These are phyloP conservation scores for Tricholoma bakamatsutake DNA, from an alignment of 768 basidiomycete genomes.

Conservation along the genomic window DNA sequence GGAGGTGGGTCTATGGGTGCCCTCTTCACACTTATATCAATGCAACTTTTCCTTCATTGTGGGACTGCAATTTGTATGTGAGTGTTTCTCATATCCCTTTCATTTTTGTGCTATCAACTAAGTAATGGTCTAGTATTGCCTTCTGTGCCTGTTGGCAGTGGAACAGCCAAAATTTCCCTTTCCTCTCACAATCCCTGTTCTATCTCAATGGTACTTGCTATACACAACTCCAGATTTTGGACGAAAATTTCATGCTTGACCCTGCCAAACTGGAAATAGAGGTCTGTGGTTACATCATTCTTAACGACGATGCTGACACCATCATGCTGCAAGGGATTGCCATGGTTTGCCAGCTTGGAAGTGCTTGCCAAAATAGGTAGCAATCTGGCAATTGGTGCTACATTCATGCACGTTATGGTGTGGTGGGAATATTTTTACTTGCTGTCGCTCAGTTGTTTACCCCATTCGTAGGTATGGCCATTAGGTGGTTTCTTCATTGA, in stretches of 20 bases:
- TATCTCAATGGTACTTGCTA: conserved; percentile 42
- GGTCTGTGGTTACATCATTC: conserved; percentile 25
- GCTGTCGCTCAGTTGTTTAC: not conserved
- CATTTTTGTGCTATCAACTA: no score
- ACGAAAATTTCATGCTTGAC: conserved; percentile 45
- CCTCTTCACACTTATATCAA: conserved; percentile 46
- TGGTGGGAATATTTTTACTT: conserved; percentile 25
- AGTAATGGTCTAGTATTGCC: not conserved
- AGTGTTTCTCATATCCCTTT: conserved; percentile 8
- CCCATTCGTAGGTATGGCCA: conserved; percentile 36
- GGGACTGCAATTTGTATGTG: conserved; percentile 50
- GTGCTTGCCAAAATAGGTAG: conserved; percentile 34
- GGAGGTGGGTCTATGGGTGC: conserved; percentile 40
- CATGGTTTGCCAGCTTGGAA: conserved; percentile 42
- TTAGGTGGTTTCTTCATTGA: conserved; percentile 59
- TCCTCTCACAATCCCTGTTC: conserved; percentile 29
- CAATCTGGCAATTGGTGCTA: conserved; percentile 38
- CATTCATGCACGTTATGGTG: conserved; percentile 43
- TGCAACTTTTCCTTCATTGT: conserved; percentile 44
- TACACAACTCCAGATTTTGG: conserved; percentile 47
- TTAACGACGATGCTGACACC: conserved; percentile 6
- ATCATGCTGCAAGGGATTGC: conserved; percentile 28
- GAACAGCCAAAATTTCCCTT: conserved; percentile 6
- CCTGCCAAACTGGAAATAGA: conserved; percentile 38
- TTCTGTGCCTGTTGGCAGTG: not conserved